Base-by-base conservation (phyloP, 1,284 basidiomycete genomes). In the Golubevia pallescens region DNA sequence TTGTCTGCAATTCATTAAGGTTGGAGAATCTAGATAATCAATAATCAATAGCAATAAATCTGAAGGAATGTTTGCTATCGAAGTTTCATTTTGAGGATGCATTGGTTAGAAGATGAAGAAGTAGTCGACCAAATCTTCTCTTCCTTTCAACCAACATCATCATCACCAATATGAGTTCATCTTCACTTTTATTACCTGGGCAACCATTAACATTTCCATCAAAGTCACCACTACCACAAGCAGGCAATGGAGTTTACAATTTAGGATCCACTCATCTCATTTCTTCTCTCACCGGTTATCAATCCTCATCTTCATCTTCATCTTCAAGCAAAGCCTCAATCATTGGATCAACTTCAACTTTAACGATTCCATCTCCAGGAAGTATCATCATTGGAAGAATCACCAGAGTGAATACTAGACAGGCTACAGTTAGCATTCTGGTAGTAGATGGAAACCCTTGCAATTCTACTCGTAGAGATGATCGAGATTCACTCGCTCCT, bases 371-470 rank as follows among this genome's bases (percentile, higher is more conserved):
- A 23, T 42, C 16, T 23, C 21, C 61, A 82, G 82, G 78, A 83
- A 90, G 92, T 1, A 85, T 92, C 59, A 89, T 94, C 23, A 89
- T 95, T 32, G 94, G 93, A 16, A 90, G 90, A 61, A 89, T 98
- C 23, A 93, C 93, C 4, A 91, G 95, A 10, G 88, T 98, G 28
- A 94, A 93, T 0, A 93, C 95, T 0, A 87, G 91, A 66, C 94
- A 97, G 86, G 96, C 96, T 1, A 90, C 91, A 62, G 86, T 98
- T 8, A 92, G 93, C 0, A 95, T 99, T 72, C 90, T 92, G 48
- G 92, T 95, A 13, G 94, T 97, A 32, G 93, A 97, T 80, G 93
- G 92, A 19, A 88, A 92, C n/a, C 94, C 95, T 1, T 80, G 77
- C 57, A 75, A 75, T 24, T 65, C 73, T 0, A 68, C 71, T 0